Evolutionary conservation across 2,329 filamentous ascomycete genomes (phyloP).

Genomic region (Botrytis hyacinthi): DNA sequence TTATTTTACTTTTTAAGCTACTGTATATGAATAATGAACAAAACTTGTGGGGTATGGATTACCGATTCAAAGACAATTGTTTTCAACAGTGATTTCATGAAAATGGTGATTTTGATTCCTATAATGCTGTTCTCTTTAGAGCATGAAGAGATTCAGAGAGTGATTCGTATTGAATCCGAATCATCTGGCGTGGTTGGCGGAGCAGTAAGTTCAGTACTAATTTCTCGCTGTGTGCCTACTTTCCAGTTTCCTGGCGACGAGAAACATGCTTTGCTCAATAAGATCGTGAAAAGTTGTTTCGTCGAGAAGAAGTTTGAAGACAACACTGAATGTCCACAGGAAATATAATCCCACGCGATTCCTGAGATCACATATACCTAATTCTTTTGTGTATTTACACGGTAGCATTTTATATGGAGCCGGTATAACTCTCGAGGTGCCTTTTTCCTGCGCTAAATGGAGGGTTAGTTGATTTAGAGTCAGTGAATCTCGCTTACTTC

Average conservation of each 20-base stretch:
- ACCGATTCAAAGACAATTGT: background rate
- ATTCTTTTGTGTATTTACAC: background rate
- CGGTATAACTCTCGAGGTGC: background rate
- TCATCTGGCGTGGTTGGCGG: background rate
- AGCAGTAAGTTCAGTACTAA: background rate
- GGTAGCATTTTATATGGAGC: background rate
- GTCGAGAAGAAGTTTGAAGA: background rate
- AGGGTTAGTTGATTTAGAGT: background rate
- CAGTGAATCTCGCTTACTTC: background rate
- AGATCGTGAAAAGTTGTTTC: background rate
- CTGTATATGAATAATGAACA: background rate
- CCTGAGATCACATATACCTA: background rate
- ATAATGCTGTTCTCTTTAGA: background rate
- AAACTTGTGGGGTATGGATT: background rate
- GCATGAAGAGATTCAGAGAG: background rate
- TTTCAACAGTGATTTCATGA: background rate
- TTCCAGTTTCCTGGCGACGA: background rate
- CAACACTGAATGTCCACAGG: background rate
- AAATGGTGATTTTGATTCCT: background rate
- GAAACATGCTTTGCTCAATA: background rate
- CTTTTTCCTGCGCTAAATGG: background rate
- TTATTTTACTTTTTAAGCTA: background rate
- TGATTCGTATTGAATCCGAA: rapidly evolving
- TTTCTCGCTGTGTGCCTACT: background rate
- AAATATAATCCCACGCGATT: background rate